Percentiles rank a stretch among this genome's conserved stretches.
Conservation (phyloP, 2,329 filamentous ascomycete species). For the Microsporum ferrugineum region DNA sequence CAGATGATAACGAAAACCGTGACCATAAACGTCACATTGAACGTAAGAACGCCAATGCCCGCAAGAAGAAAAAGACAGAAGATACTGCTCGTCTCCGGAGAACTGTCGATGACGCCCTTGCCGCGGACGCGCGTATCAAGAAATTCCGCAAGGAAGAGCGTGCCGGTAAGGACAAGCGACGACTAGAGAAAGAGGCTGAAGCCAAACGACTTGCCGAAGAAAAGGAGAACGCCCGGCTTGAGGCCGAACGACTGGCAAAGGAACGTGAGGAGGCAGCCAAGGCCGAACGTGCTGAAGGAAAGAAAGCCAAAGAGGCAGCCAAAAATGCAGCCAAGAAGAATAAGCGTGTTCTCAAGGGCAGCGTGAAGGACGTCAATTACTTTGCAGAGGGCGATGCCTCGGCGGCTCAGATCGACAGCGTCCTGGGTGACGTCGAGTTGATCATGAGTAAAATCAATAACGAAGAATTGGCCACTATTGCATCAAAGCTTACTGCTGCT, state of each 20-base stretch:
- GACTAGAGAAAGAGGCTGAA: conserved; percentile 77
- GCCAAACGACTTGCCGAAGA: conserved; percentile 81
- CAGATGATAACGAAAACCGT: conserved; percentile 96
- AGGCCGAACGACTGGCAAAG: conserved; percentile 65
- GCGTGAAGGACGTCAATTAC: conserved; percentile 97
- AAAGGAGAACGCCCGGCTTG: conserved; percentile 68
- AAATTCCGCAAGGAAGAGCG: conserved; percentile 85
- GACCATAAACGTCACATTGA: conserved; percentile 98
- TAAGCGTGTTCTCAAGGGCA: conserved; percentile 89
- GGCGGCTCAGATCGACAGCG: conserved; percentile 67
- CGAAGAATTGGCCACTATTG: conserved; percentile 78
- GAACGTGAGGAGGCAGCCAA: conserved; percentile 83
- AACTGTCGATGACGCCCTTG: conserved; percentile 75
- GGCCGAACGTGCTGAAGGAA: conserved; percentile 65
- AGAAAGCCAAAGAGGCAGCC: conserved; percentile 97
- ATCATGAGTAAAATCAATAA: conserved; percentile 79
- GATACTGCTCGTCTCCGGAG: conserved; percentile 84
- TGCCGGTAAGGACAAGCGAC: conserved; percentile 93
- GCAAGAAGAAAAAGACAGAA: conserved; percentile 99
- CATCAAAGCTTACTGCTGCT: conserved; percentile 63
- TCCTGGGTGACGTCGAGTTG: conserved; percentile 74
- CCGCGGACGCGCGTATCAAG: conserved; percentile 90
- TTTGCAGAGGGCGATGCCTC: conserved; percentile 63
- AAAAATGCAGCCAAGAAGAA: conserved; percentile 99
- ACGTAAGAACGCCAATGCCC: conserved; percentile 93